These are phyloP conservation scores for Poronia punctata DNA, from an alignment of 495 filamentous ascomycete species.

Conservation along the genomic window DNA sequence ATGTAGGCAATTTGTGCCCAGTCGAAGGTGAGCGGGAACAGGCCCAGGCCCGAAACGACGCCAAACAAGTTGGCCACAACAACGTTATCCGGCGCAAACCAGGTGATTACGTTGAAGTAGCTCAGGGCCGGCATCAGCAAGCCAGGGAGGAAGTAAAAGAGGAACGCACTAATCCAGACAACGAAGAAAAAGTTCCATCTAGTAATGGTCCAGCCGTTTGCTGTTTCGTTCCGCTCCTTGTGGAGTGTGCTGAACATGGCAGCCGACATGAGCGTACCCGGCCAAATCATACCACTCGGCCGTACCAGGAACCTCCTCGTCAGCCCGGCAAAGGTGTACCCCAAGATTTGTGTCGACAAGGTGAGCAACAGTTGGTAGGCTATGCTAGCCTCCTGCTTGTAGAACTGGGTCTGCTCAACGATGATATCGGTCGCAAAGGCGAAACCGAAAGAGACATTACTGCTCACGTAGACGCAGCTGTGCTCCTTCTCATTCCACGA, in stretches of 20 bases:
- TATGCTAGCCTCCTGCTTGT: constrained; percentile 67
- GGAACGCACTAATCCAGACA: constrained; percentile 56
- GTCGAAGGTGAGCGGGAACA: constrained; percentile 87
- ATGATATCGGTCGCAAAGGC: constrained; percentile 81
- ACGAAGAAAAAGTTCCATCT: constrained; percentile 76
- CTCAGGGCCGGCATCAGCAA: constrained; percentile 80
- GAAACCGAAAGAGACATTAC: constrained; percentile 87
- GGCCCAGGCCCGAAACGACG: constrained; percentile 72
- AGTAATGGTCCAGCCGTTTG: constrained; percentile 78
- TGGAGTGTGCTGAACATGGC: constrained; percentile 84
- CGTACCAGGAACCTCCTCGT: constrained; percentile 72
- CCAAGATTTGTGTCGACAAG: constrained; percentile 76
- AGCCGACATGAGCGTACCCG: constrained; percentile 77
- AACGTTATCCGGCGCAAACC: constrained; percentile 76
- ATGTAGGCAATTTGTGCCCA: constrained; percentile 93
- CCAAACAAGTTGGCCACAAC: constrained; percentile 79
- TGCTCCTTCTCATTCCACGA: constrained; percentile 84
- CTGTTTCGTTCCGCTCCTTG: constrained; percentile 69
- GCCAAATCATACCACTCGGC: constrained; percentile 89
- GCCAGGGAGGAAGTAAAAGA: constrained; percentile 82
- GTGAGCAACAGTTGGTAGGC: constrained; percentile 75
- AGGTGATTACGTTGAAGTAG: constrained; percentile 85
- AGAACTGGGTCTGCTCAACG: constrained; percentile 81
- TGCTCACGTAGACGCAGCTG: constrained; percentile 79
- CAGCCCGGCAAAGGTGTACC: constrained; percentile 76